A percentile compares a stretch with the other conserved stretches of the same genome.
These are phyloP conservation scores for Emergomyces pasteurianus DNA, from an alignment of 2,329 filamentous ascomycete genomes.

Conservation along the genomic window DNA sequence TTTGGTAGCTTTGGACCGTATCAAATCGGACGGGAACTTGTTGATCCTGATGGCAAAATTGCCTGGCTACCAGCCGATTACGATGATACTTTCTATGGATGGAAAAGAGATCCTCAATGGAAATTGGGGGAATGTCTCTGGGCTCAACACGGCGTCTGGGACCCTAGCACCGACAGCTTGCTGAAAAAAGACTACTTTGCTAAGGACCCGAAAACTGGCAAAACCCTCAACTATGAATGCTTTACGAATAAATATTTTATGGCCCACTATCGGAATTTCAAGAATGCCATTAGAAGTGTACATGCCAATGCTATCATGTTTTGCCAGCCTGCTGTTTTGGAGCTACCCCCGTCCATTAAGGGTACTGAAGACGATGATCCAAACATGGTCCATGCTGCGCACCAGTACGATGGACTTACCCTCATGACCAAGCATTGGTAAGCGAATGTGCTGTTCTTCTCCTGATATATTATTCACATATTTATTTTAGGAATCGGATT, in stretches of 20 bases:
- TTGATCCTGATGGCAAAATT: constrained; percentile 76
- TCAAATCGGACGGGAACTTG: constrained; percentile 68
- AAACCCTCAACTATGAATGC: constrained; percentile 63
- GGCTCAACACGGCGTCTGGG: constrained; percentile 96
- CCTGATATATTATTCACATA: constrained; percentile 3
- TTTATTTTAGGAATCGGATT: constrained; percentile 54
- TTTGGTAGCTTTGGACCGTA: constrained; percentile 89
- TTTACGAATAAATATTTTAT: constrained; percentile 92
- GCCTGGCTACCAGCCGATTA: constrained; percentile 77
- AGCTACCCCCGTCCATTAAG: constrained; percentile 80
- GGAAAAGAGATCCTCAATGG: constrained; percentile 79
- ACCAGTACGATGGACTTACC: constrained; percentile 95
- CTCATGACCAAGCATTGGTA: constrained; percentile 94
- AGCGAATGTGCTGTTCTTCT: constrained; percentile 14
- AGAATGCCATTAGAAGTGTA: constrained; percentile 58
- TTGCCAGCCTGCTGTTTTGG: constrained; percentile 82
- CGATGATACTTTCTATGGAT: constrained; percentile 80
- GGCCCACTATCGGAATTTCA: constrained; percentile 67
- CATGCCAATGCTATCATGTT: constrained; percentile 78
- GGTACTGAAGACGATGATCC: constrained; percentile 79
- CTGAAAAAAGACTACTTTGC: constrained; percentile 80
- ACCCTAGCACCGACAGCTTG: constrained; percentile 63
- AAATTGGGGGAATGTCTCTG: constrained; percentile 89
- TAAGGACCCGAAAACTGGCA: constrained; percentile 61
- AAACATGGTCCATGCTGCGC: constrained; percentile 82